Evolutionary conservation across 2,329 filamentous ascomycete species (phyloP).

Genomic region (Grosmannia huntii): DNA sequence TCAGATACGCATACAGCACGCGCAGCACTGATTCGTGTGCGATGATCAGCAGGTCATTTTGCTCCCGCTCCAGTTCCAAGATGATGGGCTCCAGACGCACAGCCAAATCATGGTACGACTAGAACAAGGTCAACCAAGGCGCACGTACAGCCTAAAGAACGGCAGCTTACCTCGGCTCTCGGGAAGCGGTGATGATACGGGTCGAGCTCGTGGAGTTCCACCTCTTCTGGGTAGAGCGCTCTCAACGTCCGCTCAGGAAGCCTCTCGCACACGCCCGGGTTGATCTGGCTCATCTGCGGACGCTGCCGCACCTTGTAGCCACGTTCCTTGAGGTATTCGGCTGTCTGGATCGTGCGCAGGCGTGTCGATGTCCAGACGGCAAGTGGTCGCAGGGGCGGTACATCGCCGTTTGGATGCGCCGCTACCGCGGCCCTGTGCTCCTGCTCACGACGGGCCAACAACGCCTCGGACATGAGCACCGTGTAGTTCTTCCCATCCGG

Average conservation of each 20-base stretch:
- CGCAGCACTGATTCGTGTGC: conserved; percentile 96
- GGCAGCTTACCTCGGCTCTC: conserved; percentile 61
- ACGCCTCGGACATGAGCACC: conserved; percentile 69
- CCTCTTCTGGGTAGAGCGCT: conserved; percentile 75
- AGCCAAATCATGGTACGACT: conserved; percentile 98
- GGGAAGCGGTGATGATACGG: conserved; percentile 97
- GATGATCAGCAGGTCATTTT: conserved; percentile 95
- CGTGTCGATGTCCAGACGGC: conserved; percentile 93
- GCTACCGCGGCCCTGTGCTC: conserved; percentile 60
- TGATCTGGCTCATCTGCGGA: conserved; percentile 93
- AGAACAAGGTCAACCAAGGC: conserved; percentile 3
- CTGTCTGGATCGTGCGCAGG: conserved; percentile 79
- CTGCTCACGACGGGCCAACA: conserved; percentile 71
- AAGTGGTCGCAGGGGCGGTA: conserved; percentile 50
- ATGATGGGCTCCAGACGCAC: conserved; percentile 96
- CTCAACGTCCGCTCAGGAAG: conserved; percentile 76
- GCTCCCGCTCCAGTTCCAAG: conserved; percentile 88
- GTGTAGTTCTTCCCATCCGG: conserved; percentile 71
- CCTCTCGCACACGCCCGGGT: conserved; percentile 91
- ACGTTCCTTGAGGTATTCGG: conserved; percentile 62
- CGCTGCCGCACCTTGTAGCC: conserved; percentile 83
- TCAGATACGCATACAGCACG: conserved; percentile 92
- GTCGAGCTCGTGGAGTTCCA: conserved; percentile 82
- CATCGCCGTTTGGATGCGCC: conserved; percentile 52
- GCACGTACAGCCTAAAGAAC: background rate